Percentiles rank a stretch among this genome's conserved stretches.
Evolutionary conservation across 768 basidiomycete species (phyloP).

Genomic region (Lactarius trivialis): DNA sequence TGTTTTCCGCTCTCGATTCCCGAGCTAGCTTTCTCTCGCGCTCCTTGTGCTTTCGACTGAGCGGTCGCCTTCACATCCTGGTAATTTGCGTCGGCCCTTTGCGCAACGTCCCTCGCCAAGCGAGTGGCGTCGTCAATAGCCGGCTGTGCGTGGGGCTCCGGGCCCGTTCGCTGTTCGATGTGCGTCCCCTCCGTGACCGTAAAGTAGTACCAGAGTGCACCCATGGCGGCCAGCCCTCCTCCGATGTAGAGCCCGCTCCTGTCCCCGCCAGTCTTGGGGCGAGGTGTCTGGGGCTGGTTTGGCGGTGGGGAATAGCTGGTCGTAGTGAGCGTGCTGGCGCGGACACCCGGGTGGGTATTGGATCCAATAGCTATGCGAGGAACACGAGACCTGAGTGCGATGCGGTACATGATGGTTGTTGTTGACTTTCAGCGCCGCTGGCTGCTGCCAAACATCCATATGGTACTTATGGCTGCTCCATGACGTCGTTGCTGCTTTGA

Average conservation of each 20-base stretch:
- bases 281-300: not conserved
- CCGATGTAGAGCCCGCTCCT: slow-evolving; percentile 4
- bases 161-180: not conserved
- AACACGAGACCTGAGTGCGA: slow-evolving; percentile 3
- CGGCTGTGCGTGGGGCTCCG: not conserved
- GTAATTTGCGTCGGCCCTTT: slow-evolving; percentile 1
- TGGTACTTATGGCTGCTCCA: too few relatives aligned
- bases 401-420: not conserved
- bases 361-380: not conserved
- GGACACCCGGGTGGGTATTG: not conserved
- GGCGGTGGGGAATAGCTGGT: slow-evolving; percentile 3
- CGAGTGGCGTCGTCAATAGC: not conserved
- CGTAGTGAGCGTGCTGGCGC: slow-evolving; percentile 5
- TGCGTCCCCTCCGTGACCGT: not conserved
- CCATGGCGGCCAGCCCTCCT: slow-evolving; percentile 9
- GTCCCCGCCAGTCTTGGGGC: not conserved
- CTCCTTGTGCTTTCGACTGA: not conserved
- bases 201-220: slow-evolving; percentile 20
- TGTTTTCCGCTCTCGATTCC: slow-evolving; percentile 12
- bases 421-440: not conserved
- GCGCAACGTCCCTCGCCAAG: not conserved
- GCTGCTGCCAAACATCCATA: too few relatives aligned
- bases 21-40: not conserved
- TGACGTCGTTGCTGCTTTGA: too few relatives aligned
- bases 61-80: slow-evolving; percentile 8